Base-by-base conservation (phyloP, 2,329 filamentous ascomycete genomes). In the Exophiala lecanii-corni region DNA sequence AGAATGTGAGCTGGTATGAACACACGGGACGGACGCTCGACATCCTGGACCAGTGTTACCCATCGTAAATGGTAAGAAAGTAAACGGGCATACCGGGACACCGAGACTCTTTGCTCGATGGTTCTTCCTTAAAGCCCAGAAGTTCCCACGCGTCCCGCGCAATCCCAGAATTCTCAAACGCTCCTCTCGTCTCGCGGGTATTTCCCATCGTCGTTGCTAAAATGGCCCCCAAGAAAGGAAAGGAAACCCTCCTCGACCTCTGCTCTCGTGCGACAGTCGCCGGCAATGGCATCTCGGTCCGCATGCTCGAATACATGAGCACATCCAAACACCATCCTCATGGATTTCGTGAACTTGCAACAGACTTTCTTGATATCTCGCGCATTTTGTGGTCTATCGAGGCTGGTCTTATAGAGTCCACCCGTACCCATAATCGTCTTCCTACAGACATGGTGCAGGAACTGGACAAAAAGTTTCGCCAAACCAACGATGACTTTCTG, bases 331-430 rank as follows among this genome's bases (percentile, higher is more conserved):
- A 72, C 25, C 69, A 74, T 25, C 73, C 74, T 0, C 64, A 72
- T 39, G 75, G 76, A 21, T 78, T 82, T 59, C 73, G 76, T 45
- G 65, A 70, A 18, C 70, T 86, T 15, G 79, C 81, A 7, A 73
- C 75, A 49, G 79, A 82, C 51, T 84, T 85, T 56, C 72, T 86
- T 45, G 80, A 84, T 43, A 76, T 79, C 4, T 82, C 77, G 59
- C 74, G 79, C 41, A 75, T 80, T 31, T 68, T 86, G 31, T 83
- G 80, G 70, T 75, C 78, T n/a, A 79, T 85, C 49, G 80, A 84
- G 61, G 74, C 78, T 16, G 82, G 82, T 4, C 69, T 86, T 40
- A 62, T 65, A n/a, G 74, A 79, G 54, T 73, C 69, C 33, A 62
- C 68, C 20, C 68, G 70, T 30, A 70, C 68, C 15, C 64, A 67